Evolutionary conservation across 2,329 filamentous ascomycete genomes (phyloP).

Genomic region (Calonectria pseudoturangicola): DNA sequence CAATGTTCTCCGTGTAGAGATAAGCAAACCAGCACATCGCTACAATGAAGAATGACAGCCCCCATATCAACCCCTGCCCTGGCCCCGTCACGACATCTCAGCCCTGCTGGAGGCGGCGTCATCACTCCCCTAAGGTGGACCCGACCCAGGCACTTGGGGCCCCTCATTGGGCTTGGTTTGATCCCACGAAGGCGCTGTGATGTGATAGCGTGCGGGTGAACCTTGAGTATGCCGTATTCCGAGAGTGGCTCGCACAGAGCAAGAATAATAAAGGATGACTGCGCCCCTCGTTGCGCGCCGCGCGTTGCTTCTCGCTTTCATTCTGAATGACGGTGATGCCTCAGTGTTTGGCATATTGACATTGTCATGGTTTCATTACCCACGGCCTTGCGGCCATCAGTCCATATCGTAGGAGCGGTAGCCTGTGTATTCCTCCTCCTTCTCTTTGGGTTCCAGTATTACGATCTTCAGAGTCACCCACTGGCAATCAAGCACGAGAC

Average conservation of each 20-base stretch:
- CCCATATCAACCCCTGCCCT: neutral
- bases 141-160: neutral
- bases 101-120: conserved; percentile 17
- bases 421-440: neutral
- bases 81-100: conserved; percentile 21
- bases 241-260: neutral
- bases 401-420: neutral
- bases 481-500: neutral
- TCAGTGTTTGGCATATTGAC: neutral
- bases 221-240: neutral
- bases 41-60: neutral
- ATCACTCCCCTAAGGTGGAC: neutral
- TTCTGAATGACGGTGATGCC: too few relatives aligned
- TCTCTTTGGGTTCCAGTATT: conserved; percentile 19
- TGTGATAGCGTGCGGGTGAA: neutral
- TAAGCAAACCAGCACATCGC: neutral
- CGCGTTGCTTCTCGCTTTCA: neutral
- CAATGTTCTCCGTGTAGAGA: neutral
- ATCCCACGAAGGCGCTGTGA: neutral
- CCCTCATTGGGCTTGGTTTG: conserved; percentile 5
- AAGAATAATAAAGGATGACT: conserved; percentile 6
- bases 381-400: neutral
- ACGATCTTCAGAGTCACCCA: neutral
- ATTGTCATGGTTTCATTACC: neutral
- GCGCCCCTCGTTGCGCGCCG: neutral